phyloP scores from a whole-genome alignment of 202 grass and related monocot genomes.

The Schoenoplectus tabernaemontani region DNA sequence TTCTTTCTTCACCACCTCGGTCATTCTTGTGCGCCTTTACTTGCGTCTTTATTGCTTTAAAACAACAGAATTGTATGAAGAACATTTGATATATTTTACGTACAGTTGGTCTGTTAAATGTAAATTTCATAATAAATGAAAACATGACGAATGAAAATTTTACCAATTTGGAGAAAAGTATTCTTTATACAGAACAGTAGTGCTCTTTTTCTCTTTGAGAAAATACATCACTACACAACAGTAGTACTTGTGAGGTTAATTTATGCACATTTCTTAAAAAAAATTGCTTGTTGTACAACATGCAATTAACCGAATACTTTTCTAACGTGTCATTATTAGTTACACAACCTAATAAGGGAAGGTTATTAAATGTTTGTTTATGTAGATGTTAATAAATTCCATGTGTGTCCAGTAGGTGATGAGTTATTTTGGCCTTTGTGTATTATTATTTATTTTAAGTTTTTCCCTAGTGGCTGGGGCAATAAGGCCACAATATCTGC shows the following conservation, averaged over 20 bases:
- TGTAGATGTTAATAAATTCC: conserved; percentile 11
- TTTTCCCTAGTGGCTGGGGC: conserved; percentile 2
- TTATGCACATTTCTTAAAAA: too few relatives aligned
- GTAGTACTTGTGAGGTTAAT: too few relatives aligned
- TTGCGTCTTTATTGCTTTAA: too few relatives aligned
- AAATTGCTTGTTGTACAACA: neutral
- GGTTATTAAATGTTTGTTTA: neutral
- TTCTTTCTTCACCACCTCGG: too few relatives aligned
- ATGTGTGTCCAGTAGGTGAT: neutral
- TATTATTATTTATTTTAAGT: too few relatives aligned
- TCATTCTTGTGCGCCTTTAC: neutral
- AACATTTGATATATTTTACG: neutral
- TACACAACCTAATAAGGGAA: neutral
- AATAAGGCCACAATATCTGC: neutral
- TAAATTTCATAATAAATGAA: neutral
- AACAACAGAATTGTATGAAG: neutral
- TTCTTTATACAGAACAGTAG: neutral
- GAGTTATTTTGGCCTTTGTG: neutral
- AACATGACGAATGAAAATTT: neutral
- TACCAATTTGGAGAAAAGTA: neutral
- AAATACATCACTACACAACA: neutral
- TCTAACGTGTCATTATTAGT: neutral
- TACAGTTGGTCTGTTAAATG: too few relatives aligned
- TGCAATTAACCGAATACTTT: neutral
- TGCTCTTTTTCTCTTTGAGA: neutral